Base-by-base conservation (phyloP, 1,284 basidiomycete genomes). In the Takashimella koratensis region DNA sequence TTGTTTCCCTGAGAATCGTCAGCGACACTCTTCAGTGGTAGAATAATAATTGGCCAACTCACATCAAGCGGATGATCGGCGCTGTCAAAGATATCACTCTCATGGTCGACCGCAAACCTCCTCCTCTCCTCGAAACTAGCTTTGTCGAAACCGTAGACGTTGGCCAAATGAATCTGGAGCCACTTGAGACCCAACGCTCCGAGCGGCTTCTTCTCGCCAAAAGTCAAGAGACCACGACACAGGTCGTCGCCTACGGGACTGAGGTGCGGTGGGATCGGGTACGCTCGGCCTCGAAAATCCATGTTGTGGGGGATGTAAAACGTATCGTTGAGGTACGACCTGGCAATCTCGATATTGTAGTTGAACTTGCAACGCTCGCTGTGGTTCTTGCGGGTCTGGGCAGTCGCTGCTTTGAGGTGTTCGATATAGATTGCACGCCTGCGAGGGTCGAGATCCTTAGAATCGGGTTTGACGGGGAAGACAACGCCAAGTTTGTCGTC, bases 271-370 rank as follows among this genome's bases (percentile, higher is more conserved):
- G 96, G 94, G 49, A 98, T 87, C 3, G 96, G 95, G 71, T 99
- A 99, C 0, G 95, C 93, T 50, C 95, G 86, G 4, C 96, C 96
- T 59, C 95, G 86, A 83, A 98, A 99, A 76, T 99, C 96, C 68
- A 98, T 81, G 76, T 97, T 98, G 77, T 98, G 96, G 0, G 95
- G 95, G 58, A 96, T 82, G 77, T 93, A 98, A 74, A 98, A 87
- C 0, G 80, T 84, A 67, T 98, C 70, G 62, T 71, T 67, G 40
- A 74, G 54, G 57, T 69, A 74, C 26, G 93, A 86, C 53, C 90
- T 82, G 2, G 95, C 95, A 66, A 98, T 96, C 76, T 98, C 95
- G 55, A 98, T 84, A 76, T 94, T 97, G 77, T 98, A 98, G 75
- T 98, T 98, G 58, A 94, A 86, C 68, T 83, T 90, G 75, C 94